These are phyloP conservation scores for Saposhnikovia divaricata DNA, from an alignment of 129 eudicot genomes.

Conservation along the genomic window DNA sequence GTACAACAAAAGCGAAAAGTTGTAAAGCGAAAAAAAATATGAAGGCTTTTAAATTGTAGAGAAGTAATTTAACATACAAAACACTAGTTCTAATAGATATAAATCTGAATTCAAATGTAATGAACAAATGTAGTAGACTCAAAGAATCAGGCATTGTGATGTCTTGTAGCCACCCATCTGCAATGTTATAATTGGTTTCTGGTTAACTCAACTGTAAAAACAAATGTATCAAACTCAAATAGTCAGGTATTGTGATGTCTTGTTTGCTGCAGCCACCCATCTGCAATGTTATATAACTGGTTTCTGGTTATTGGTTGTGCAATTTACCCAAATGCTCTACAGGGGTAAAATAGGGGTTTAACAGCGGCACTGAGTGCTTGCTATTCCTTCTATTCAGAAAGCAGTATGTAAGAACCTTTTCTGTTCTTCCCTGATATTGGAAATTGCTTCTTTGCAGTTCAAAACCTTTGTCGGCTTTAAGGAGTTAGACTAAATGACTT, in stretches of 20 bases:
- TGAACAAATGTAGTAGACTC: not conserved
- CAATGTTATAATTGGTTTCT: not conserved
- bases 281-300: not conserved
- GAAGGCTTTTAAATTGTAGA: not conserved
- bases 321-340: no score
- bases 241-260: not conserved
- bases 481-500: not conserved
- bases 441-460: no score
- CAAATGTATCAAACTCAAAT: not conserved
- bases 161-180: not conserved
- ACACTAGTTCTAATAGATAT: not conserved
- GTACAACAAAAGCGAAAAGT: not conserved
- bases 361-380: not conserved
- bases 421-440: not conserved
- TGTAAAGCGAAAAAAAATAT: not conserved
- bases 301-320: not conserved
- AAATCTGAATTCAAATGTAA: not conserved
- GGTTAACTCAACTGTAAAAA: not conserved
- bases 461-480: not conserved
- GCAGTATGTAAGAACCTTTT: not conserved
- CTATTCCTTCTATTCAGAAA: not conserved
- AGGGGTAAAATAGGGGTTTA: not conserved
- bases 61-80: not conserved
- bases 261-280: not conserved
- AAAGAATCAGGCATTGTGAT: not conserved